phyloP scores from a whole-genome alignment of 768 basidiomycete genomes.

The Mycena alexandri region DNA sequence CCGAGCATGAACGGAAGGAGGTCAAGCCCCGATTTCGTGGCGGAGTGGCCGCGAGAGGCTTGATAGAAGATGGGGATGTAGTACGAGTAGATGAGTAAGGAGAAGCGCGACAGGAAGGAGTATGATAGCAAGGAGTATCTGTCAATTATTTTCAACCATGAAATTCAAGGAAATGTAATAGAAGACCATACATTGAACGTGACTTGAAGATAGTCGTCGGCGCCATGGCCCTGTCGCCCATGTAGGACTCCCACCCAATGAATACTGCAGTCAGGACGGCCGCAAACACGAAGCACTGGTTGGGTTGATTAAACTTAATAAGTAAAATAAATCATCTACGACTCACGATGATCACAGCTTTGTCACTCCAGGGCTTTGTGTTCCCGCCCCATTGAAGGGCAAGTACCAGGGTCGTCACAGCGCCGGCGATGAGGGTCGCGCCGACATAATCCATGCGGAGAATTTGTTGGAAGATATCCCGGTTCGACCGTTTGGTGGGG shows the following conservation, averaged over 20 bases:
- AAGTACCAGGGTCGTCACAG: neutral
- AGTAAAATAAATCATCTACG: too few relatives aligned
- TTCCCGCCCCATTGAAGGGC: conserved; percentile 4
- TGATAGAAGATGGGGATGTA: neutral
- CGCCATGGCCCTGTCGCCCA: too few relatives aligned
- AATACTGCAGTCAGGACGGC: too few relatives aligned
- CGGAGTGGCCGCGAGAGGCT: neutral
- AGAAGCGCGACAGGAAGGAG: neutral
- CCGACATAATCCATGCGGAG: neutral
- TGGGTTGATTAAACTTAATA: too few relatives aligned
- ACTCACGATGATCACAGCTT: too few relatives aligned
- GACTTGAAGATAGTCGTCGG: too few relatives aligned
- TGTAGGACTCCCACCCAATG: too few relatives aligned
- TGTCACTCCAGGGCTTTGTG: neutral
- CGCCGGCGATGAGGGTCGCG: too few relatives aligned
- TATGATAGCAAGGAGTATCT: neutral
- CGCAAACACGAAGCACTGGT: too few relatives aligned
- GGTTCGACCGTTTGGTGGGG: neutral
- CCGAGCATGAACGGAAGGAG: neutral
- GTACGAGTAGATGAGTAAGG: neutral
- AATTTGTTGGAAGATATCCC: neutral
- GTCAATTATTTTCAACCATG: too few relatives aligned
- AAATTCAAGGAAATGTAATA: too few relatives aligned
- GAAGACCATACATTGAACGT: too few relatives aligned
- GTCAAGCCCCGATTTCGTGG: neutral